Conservation (phyloP, 495 filamentous ascomycete species). For the Aspergillus saccharolyticus region DNA sequence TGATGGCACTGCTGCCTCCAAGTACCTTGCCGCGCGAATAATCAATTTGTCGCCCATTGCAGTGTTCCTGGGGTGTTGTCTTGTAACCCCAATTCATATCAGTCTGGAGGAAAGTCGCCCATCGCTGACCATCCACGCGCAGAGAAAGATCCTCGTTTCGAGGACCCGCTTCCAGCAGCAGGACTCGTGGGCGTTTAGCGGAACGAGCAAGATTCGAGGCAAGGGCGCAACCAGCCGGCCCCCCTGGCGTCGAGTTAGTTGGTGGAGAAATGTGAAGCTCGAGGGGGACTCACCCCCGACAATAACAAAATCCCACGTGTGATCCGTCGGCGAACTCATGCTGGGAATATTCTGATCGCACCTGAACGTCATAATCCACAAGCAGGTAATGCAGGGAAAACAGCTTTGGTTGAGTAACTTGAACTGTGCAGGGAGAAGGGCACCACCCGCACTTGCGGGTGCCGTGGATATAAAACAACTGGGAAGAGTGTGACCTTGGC, state of each 20-base stretch:
- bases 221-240: constrained; percentile 50
- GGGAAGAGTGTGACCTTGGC: neutral
- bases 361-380: neutral
- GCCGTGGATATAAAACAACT: neutral
- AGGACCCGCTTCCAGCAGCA: constrained; percentile 56
- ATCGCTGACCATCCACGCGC: constrained; percentile 50
- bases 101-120: constrained; percentile 41
- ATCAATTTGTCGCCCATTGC: constrained; percentile 46
- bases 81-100: constrained; percentile 58
- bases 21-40: constrained; percentile 56
- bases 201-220: constrained; percentile 45
- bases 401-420: neutral
- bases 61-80: constrained; percentile 49
- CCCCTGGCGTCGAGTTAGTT: constrained; percentile 36
- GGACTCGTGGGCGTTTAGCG: constrained; percentile 39
- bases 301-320: constrained; percentile 49
- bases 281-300: constrained; percentile 44
- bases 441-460: neutral
- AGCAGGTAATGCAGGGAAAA: neutral
- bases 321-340: neutral
- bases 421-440: neutral
- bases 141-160: constrained; percentile 42
- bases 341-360: neutral
- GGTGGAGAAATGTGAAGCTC: neutral
- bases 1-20: constrained; percentile 58